Percentiles rank a stretch among this genome's conserved stretches.
Evolutionary conservation across 257 asterid genomes (phyloP).

Genomic region (Solanum verrucosum): DNA sequence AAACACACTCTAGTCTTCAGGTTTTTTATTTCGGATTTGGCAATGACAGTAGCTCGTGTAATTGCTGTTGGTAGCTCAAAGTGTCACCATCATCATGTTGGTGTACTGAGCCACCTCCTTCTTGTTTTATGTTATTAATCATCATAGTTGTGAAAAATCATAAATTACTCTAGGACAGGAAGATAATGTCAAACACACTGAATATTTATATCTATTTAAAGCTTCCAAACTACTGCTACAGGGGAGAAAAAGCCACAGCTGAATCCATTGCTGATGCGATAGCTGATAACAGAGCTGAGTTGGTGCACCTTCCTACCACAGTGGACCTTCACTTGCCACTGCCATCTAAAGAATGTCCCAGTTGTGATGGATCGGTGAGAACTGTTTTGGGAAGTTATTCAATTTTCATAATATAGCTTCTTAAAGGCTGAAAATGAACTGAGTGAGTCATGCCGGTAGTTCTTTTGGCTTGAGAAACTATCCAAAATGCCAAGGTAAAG

Average conservation of each 20-base stretch:
- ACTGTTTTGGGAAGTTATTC: neutral
- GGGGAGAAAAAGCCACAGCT: conserved; percentile 97
- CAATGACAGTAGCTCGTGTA: neutral
- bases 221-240: conserved; percentile 14
- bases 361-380: conserved; percentile 88
- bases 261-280: conserved; percentile 85
- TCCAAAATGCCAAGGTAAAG: neutral
- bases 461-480: neutral
- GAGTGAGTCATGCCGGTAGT: neutral
- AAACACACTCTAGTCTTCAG: neutral
- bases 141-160: neutral
- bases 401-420: neutral
- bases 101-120: neutral
- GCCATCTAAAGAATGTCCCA: conserved; percentile 87
- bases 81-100: neutral
- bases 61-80: neutral
- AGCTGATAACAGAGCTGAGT: conserved; percentile 83
- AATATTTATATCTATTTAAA: neutral
- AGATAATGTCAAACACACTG: neutral
- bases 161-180: neutral
- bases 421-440: neutral
- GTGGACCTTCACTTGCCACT: conserved; percentile 62
- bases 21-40: neutral
- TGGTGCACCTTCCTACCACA: conserved; percentile 85
- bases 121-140: neutral